These are phyloP conservation scores for Didymella sp. DNA, from an alignment of 2,329 filamentous ascomycete genomes.

Conservation along the genomic window DNA sequence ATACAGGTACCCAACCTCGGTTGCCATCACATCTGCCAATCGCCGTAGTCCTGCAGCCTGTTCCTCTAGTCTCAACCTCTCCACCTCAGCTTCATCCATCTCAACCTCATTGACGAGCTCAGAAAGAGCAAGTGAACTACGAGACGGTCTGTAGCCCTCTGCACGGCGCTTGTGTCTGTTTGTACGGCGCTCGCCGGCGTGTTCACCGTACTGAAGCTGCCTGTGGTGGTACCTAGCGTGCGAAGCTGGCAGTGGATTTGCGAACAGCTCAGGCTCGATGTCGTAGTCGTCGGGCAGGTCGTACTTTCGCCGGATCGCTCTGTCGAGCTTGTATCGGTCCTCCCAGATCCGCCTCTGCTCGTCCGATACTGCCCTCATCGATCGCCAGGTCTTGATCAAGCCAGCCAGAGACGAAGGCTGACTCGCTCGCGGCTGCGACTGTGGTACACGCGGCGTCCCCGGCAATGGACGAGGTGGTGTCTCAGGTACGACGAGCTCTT, in stretches of 20 bases:
- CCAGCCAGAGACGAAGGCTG: constrained; percentile 20
- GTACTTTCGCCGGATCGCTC: constrained; percentile 33
- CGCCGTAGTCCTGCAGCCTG: constrained; percentile 22
- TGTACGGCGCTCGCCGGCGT: constrained; percentile 3
- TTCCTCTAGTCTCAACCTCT: constrained; percentile 21
- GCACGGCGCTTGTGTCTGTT: constrained; percentile 19
- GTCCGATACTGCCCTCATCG: neutral
- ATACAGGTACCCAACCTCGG: constrained; percentile 41
- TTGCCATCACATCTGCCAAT: constrained; percentile 19
- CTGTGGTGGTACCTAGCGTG: constrained; percentile 10
- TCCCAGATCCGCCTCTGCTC: constrained; percentile 21
- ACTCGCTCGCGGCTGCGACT: neutral
- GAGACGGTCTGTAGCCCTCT: constrained; percentile 26
- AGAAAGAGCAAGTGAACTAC: constrained; percentile 33
- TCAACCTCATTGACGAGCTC: constrained; percentile 26
- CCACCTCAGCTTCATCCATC: constrained; percentile 18
- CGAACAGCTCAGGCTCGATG: constrained; percentile 29
- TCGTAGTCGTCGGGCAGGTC: constrained; percentile 21
- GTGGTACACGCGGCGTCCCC: neutral
- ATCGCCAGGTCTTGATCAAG: constrained; percentile 22
- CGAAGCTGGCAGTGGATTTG: constrained; percentile 25
- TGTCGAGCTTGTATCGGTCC: constrained; percentile 26
- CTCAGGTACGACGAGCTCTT: constrained; percentile 3
- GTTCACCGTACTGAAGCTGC: neutral
- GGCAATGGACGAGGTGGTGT: constrained; percentile 3